Evolutionary conservation across 2,329 filamentous ascomycete genomes (phyloP).

Genomic region (Talaromyces funiculosus): DNA sequence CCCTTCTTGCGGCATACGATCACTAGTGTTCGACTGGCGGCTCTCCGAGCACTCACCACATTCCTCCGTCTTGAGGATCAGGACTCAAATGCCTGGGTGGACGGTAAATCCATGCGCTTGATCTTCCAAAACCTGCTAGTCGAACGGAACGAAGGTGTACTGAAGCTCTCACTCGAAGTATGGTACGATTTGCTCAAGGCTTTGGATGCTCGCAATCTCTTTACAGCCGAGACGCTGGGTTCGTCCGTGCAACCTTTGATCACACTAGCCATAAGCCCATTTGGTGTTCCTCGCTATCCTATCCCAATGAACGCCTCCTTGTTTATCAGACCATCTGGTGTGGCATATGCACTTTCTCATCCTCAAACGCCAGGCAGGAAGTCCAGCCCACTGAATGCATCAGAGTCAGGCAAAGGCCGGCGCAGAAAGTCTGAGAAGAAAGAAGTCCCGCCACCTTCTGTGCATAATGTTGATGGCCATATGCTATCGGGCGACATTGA

Average conservation of each 20-base stretch:
- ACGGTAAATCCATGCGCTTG: constrained; percentile 78
- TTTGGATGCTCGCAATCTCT: constrained; percentile 56
- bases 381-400: constrained; percentile 37
- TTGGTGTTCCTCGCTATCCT: constrained; percentile 84
- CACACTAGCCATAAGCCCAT: constrained; percentile 78
- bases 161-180: constrained; percentile 77
- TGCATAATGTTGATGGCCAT: constrained; percentile 93
- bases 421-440: constrained; percentile 79
- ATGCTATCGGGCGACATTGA: constrained; percentile 98
- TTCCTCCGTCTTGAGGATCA: constrained; percentile 82
- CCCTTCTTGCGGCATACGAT: constrained; percentile 97
- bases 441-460: constrained; percentile 62
- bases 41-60: constrained; percentile 84
- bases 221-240: constrained; percentile 62
- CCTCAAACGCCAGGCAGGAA: constrained; percentile 28
- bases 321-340: constrained; percentile 89
- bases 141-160: constrained; percentile 77
- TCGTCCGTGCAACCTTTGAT: constrained; percentile 75
- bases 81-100: constrained; percentile 81
- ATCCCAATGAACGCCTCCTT: constrained; percentile 85
- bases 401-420: constrained; percentile 62
- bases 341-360: constrained; percentile 59
- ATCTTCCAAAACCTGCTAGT: constrained; percentile 95
- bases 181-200: constrained; percentile 74
- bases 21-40: constrained; percentile 86